Evolutionary conservation across 2,329 filamentous ascomycete species (phyloP), one percentile per base, ranked within the genome.

Genomic region (Aspergillus fumigatiaffinis): DNA sequence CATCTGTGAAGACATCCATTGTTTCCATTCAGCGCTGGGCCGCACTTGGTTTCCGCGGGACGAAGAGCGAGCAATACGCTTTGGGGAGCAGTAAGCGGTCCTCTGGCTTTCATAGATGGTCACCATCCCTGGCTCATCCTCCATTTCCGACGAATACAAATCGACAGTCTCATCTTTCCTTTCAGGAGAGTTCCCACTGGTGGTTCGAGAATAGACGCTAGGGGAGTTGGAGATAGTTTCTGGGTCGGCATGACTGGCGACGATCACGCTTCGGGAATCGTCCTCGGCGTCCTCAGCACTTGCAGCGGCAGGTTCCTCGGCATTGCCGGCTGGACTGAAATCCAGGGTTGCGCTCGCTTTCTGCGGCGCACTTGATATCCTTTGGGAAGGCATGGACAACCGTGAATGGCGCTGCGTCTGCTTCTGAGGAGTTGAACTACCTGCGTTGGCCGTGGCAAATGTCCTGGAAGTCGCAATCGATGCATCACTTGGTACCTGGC

Each of bases 161-260:
- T 26, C 44, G 23, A 52, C 25, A 4, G 49, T 50, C n/a, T 54
- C 52, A 12, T 61, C 56, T 25, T 58, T 54, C 10, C 59, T 58
- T 1, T 55, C 56, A 7, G 67, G 66, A 3, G 71, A 69, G 28
- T 68, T 63, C 29, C 71, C 75, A 55, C 72, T 70, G 10, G 72
- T 74, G 9, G 73, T 72, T 54, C 74, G 70, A 17, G 77, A 79
- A 65, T 79, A 79, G 8, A 77, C 57, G 55, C 77, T 79, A 4
- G 75, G 73, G 38, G 75, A 76, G 55, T 62, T 63, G 56, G 60
- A 63, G 21, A 50, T 59, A 12, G 38, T 21, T 23, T 59, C 56
- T 12, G 55, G n/a, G 26, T 55, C 51, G 35, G 32, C 48, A 14
- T 50, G 48, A 17, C 47, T 59, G 42, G 57, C 28, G 14, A 63